These are phyloP conservation scores for Globisporangium lucens DNA, from an alignment of 352 stramenopile species.

Conservation along the genomic window DNA sequence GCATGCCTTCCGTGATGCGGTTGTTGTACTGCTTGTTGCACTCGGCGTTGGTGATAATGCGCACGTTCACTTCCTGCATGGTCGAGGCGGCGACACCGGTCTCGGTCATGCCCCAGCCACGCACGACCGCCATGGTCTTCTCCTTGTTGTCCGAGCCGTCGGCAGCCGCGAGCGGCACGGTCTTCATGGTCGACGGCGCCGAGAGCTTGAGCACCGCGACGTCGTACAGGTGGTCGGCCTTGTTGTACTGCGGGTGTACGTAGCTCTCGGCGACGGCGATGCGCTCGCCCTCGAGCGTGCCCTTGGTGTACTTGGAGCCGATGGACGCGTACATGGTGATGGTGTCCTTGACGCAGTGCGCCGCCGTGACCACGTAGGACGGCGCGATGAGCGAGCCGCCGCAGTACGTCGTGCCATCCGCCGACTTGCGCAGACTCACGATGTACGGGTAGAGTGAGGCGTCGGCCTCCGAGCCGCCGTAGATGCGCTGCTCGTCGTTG, in stretches of 20 bases:
- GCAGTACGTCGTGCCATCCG: slow-evolving; percentile 47
- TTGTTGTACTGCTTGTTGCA: slow-evolving; percentile 58
- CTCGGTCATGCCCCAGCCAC: slow-evolving; percentile 61
- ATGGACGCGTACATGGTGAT: slow-evolving; percentile 48
- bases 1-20: slow-evolving; percentile 58
- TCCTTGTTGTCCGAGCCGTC: slow-evolving; percentile 53
- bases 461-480: slow-evolving; percentile 53
- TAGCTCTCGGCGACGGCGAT: slow-evolving; percentile 41
- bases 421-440: slow-evolving; percentile 47
- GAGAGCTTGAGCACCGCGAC: slow-evolving; percentile 59
- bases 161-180: slow-evolving; percentile 29
- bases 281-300: slow-evolving; percentile 40
- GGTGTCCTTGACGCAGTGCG: slow-evolving; percentile 57
- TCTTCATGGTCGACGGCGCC: slow-evolving; percentile 27
- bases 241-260: slow-evolving; percentile 55
- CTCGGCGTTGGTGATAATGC: slow-evolving; percentile 50
- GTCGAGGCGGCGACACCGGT: slow-evolving; percentile 30
- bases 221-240: slow-evolving; percentile 48
- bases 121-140: slow-evolving; percentile 47
- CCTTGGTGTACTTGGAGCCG: slow-evolving; percentile 40
- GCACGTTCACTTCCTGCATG: slow-evolving; percentile 55
- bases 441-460: slow-evolving; percentile 51
- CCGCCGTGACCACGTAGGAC: slow-evolving; percentile 70
- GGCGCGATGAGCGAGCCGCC: slow-evolving; percentile 59
- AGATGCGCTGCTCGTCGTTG: slow-evolving; percentile 55